Evolutionary conservation across 441 rosid genomes (phyloP).

Genomic region (Macaranga tanarius): DNA sequence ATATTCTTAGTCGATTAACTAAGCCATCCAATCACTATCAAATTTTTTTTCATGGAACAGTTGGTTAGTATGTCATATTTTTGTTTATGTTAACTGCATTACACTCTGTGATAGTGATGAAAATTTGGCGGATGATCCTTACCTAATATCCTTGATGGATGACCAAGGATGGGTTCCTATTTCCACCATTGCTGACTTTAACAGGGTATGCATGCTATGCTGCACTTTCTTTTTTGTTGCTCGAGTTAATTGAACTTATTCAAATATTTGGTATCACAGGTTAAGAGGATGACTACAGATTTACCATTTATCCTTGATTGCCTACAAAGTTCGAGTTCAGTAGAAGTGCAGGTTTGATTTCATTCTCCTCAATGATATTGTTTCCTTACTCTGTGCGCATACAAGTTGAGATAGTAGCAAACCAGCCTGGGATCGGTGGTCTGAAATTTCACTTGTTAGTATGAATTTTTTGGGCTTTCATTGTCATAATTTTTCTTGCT

Average conservation of each 20-base stretch:
- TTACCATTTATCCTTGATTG: conserved; percentile 66
- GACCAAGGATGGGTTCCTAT: conserved; percentile 87
- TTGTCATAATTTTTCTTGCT: not conserved
- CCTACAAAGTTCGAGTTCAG: conserved; percentile 57
- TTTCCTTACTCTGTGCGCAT: not conserved
- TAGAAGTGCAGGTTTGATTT: conserved; percentile 82
- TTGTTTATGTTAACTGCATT: conserved; percentile 14
- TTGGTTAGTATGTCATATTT: not conserved
- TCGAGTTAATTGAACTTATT: not conserved
- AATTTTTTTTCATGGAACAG: not conserved
- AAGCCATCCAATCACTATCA: conserved; percentile 5
- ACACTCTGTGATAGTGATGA: conserved; percentile 63
- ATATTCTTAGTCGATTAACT: not conserved
- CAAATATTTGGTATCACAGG: conserved; percentile 43
- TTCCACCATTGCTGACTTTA: conserved; percentile 69
- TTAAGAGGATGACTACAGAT: conserved; percentile 77
- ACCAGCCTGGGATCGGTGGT: not conserved
- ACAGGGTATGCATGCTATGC: conserved; percentile 57
- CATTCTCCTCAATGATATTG: conserved; percentile 6
- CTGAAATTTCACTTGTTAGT: not conserved
- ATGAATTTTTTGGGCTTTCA: not conserved
- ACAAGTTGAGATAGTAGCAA: not conserved
- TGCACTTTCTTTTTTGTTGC: not conserved
- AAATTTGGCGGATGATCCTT: conserved; percentile 68
- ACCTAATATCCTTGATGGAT: conserved; percentile 80